A percentile compares a stretch with the other conserved stretches of the same genome.
These are phyloP conservation scores for Quercus robur DNA, from an alignment of 306 rosid genomes.

Conservation along the genomic window DNA sequence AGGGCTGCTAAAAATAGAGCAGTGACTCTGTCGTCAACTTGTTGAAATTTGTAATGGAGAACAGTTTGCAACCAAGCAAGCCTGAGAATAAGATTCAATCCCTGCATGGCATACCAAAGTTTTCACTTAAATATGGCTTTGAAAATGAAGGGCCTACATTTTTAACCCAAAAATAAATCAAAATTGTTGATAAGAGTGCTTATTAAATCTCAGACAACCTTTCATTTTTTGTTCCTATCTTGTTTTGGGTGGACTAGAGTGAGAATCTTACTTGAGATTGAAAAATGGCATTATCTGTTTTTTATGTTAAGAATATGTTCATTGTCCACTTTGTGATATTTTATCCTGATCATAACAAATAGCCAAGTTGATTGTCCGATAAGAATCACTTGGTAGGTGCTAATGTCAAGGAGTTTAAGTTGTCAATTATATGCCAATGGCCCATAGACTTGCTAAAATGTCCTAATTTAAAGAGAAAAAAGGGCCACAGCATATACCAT, in stretches of 20 bases:
- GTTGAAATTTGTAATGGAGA: slow-evolving; percentile 80
- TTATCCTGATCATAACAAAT: slow-evolving; percentile 10
- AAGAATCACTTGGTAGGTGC: not conserved
- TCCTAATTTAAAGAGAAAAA: not conserved
- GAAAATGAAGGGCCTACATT: slow-evolving; percentile 9
- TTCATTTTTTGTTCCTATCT: slow-evolving; percentile 24
- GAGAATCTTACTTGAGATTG: slow-evolving; percentile 41
- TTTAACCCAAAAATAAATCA: slow-evolving; percentile 20
- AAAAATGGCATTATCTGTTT: slow-evolving; percentile 36
- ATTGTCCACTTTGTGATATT: slow-evolving; percentile 31
- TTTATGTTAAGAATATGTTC: slow-evolving; percentile 39
- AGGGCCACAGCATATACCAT: slow-evolving; percentile 61
- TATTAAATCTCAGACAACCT: slow-evolving; percentile 18
- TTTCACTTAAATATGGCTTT: slow-evolving; percentile 24
- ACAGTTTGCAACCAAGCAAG: slow-evolving; percentile 99
- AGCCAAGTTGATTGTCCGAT: slow-evolving; percentile 9
- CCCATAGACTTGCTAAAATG: slow-evolving; percentile 5
- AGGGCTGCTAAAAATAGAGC: slow-evolving; percentile 88
- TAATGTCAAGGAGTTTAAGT: slow-evolving; percentile 15
- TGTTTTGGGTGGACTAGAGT: slow-evolving; percentile 30
- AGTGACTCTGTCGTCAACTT: slow-evolving; percentile 79
- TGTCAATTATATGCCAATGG: slow-evolving; percentile 13
- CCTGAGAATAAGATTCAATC: slow-evolving; percentile 75
- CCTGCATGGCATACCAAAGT: slow-evolving; percentile 64
- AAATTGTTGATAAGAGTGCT: slow-evolving; percentile 12